Conservation (phyloP, 345 rosid species). For the Sonneratia caseolaris region DNA sequence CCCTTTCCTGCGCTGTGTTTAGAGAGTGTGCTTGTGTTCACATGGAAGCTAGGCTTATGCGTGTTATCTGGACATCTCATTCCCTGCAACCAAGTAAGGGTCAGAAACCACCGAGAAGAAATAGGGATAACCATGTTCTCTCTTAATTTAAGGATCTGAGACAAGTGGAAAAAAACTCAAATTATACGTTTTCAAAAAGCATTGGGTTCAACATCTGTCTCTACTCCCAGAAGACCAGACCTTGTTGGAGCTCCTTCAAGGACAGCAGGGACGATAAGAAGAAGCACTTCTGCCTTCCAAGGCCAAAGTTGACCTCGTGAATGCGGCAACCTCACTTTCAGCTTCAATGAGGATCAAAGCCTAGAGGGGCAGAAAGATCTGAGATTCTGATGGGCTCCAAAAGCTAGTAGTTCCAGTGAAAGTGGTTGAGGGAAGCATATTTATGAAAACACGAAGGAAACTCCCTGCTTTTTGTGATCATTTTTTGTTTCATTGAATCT, state of each 20-base stretch:
- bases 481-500: no score
- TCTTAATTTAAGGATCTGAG: background rate
- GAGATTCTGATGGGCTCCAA: background rate
- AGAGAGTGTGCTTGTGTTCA: conserved; percentile 60
- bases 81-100: conserved; percentile 52
- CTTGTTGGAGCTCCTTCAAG: no score
- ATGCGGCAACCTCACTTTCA: background rate
- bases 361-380: background rate
- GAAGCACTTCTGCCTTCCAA: background rate
- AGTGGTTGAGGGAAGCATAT: background rate
- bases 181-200: no score
- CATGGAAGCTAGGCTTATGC: conserved; percentile 96
- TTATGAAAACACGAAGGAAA: background rate
- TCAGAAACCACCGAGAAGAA: background rate
- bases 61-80: conserved; percentile 89
- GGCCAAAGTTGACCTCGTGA: background rate
- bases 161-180: no score
- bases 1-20: conserved; percentile 42
- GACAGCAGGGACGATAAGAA: background rate
- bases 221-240: no score
- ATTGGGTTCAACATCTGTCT: no score
- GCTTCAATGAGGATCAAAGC: background rate
- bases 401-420: background rate
- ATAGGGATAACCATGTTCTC: background rate
- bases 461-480: no score